These are phyloP conservation scores for Xerocomus spinulosus DNA, from an alignment of 768 basidiomycete species.

Conservation along the genomic window DNA sequence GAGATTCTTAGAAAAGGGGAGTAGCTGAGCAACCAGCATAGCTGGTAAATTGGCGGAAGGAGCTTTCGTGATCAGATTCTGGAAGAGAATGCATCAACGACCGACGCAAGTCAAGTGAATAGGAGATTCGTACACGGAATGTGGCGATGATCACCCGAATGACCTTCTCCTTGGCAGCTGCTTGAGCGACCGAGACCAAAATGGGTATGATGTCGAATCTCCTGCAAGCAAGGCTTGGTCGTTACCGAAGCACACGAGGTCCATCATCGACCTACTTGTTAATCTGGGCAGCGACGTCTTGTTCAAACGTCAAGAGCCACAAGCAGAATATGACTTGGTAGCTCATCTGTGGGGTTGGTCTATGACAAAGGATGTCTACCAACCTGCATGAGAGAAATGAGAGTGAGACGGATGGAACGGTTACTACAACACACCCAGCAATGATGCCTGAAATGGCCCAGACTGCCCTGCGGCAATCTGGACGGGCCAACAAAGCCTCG, in stretches of 20 bases:
- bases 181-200: constrained; percentile 78
- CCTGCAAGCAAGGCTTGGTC: constrained; percentile 38
- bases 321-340: constrained; percentile 92
- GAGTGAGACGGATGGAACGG: neutral
- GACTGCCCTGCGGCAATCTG: constrained; percentile 72
- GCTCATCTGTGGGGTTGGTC: constrained; percentile 87
- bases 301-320: constrained; percentile 93
- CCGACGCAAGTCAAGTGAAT: neutral
- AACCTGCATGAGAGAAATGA: constrained; percentile 45
- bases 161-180: constrained; percentile 95
- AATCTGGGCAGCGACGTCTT: constrained; percentile 76
- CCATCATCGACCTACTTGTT: constrained; percentile 59
- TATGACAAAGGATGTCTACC: constrained; percentile 76
- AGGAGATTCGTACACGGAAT: constrained; percentile 56
- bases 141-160: constrained; percentile 90
- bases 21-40: constrained; percentile 83
- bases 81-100: constrained; percentile 1
- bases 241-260: constrained; percentile 1
- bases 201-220: constrained; percentile 87
- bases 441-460: constrained; percentile 73
- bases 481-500: constrained; percentile 77
- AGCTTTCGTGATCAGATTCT: constrained; percentile 91
- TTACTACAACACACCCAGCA: constrained; percentile 46
- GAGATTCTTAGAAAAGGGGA: constrained; percentile 85
- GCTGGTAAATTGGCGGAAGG: constrained; percentile 85